These are phyloP conservation scores for Collariella sp. DNA, from an alignment of 495 filamentous ascomycete genomes.

Conservation along the genomic window DNA sequence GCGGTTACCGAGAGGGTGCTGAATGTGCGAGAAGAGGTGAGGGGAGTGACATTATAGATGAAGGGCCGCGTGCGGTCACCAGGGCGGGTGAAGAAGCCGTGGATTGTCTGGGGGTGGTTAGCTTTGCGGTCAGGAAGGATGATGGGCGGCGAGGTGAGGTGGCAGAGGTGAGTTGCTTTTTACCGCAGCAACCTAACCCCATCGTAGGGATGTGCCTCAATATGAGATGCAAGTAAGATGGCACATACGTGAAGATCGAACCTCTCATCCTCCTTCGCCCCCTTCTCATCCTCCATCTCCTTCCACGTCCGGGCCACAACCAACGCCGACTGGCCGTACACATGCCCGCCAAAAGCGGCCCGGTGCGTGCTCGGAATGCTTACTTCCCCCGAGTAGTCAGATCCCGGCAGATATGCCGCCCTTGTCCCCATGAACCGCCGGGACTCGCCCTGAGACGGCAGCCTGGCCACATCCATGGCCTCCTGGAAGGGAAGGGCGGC, in stretches of 20 bases:
- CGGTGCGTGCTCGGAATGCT: constrained; percentile 9
- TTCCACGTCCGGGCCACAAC: constrained; percentile 46
- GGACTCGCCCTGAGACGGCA: constrained; percentile 19
- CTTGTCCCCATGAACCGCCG: constrained; percentile 34
- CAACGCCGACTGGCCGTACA: constrained; percentile 57
- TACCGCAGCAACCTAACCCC: too few relatives aligned
- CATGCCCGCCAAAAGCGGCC: constrained; percentile 55
- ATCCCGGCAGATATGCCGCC: constrained; percentile 27
- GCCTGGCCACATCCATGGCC: constrained; percentile 25
- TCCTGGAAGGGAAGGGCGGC: constrained; percentile 35
- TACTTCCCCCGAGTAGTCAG: constrained; percentile 16
- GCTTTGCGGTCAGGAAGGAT: background rate
- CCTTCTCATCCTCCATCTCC: constrained; percentile 30
- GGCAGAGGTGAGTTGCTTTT: too few relatives aligned
- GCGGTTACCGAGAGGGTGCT: constrained; percentile 53
- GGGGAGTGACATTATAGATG: constrained; percentile 47
- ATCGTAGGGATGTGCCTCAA: too few relatives aligned
- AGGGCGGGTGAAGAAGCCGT: constrained; percentile 56
- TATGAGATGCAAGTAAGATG: background rate
- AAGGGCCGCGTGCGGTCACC: constrained; percentile 49
- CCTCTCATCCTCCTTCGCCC: constrained; percentile 11
- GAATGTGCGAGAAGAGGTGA: constrained; percentile 50
- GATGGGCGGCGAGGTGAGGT: background rate
- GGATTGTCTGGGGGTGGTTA: constrained; percentile 45
- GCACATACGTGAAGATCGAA: constrained; percentile 53